A percentile compares a stretch with the other conserved stretches of the same genome.
Evolutionary conservation across 306 rosid species (phyloP).

Genomic region (Lathyrus oleraceus): DNA sequence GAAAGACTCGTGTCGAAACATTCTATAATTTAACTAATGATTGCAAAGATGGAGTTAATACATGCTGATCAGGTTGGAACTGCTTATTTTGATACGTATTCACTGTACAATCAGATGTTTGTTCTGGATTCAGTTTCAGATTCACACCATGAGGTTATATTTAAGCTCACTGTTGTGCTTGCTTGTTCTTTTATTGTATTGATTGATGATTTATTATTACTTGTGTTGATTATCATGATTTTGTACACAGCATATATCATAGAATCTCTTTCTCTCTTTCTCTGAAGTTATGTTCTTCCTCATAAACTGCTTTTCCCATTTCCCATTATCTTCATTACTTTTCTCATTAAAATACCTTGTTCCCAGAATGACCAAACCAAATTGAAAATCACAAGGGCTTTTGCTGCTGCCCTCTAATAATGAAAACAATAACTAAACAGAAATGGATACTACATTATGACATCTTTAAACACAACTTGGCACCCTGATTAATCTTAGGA

Average conservation of each 20-base stretch:
- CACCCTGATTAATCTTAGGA: background rate
- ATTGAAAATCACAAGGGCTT: conserved; percentile 27
- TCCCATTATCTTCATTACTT: background rate
- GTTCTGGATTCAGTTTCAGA: conserved; percentile 39
- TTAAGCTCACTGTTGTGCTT: conserved; percentile 45
- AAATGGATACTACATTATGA: background rate
- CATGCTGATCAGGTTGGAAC: conserved; percentile 67
- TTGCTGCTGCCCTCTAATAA: background rate
- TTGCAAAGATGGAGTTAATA: conserved; percentile 95
- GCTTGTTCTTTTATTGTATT: conserved; percentile 49
- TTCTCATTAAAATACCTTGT: conserved; percentile 3
- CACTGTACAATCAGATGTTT: conserved; percentile 31
- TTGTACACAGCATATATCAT: conserved; percentile 44
- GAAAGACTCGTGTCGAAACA: conserved; percentile 83
- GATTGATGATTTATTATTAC: conserved; percentile 44
- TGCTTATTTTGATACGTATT: conserved; percentile 35
- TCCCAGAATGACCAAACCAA: conserved; percentile 12
- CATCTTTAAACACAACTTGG: background rate
- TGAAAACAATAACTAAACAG: background rate
- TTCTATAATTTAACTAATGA: conserved; percentile 86
- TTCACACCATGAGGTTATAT: conserved; percentile 42
- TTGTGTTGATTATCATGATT: conserved; percentile 39
- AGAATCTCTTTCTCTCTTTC: conserved; percentile 33
- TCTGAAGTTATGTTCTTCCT: conserved; percentile 16
- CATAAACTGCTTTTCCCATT: conserved; percentile 15